A percentile compares a stretch with the other conserved stretches of the same genome.
Evolutionary conservation across 2,329 filamentous ascomycete species (phyloP).

Genomic region (Epichloe baconii): DNA sequence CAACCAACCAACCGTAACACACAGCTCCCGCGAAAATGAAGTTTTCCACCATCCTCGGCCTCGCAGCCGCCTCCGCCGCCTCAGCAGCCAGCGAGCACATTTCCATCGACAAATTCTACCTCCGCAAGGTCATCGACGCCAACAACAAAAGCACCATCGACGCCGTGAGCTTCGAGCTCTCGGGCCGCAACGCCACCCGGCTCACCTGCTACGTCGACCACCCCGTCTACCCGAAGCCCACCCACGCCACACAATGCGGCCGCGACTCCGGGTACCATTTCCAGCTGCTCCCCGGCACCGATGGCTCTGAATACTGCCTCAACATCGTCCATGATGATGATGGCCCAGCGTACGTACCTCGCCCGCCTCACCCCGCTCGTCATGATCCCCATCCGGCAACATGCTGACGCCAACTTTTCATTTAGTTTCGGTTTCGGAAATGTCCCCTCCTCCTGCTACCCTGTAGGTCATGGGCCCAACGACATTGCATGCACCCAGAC

Average conservation of each 20-base stretch:
- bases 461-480: accelerated
- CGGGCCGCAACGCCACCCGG: slow-evolving; percentile 8
- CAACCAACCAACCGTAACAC: no score
- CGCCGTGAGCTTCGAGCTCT: slow-evolving; percentile 11
- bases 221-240: slow-evolving; percentile 10
- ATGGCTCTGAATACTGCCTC: background rate
- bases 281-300: slow-evolving; percentile 9
- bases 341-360: slow-evolving; percentile 9
- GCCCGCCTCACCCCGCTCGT: no score
- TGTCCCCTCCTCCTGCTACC: background rate
- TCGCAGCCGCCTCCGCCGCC: background rate
- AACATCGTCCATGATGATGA: background rate
- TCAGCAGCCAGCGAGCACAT: slow-evolving; percentile 12
- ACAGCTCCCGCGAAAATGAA: background rate
- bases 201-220: slow-evolving; percentile 8
- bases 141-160: background rate
- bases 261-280: slow-evolving; percentile 16
- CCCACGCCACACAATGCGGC: slow-evolving; percentile 13
- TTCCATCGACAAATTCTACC: slow-evolving; percentile 3
- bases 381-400: background rate
- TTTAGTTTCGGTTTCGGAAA: accelerated
- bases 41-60: background rate
- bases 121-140: no score
- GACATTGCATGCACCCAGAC: no score
- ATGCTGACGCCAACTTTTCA: background rate